These are phyloP conservation scores for Botrytis pseudocinerea DNA, from an alignment of 2,329 filamentous ascomycete genomes.

Conservation along the genomic window DNA sequence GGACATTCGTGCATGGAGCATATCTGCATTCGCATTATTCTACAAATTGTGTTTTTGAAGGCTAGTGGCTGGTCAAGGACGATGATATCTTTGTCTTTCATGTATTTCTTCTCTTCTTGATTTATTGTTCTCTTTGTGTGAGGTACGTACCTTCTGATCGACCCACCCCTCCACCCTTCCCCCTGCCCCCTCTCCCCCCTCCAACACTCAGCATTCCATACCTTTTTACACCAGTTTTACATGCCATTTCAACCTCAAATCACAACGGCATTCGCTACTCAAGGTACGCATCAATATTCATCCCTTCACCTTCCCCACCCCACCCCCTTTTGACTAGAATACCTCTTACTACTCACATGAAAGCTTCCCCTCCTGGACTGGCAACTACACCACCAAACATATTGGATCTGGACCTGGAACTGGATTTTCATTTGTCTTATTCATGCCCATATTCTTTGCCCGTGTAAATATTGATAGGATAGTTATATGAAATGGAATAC, in stretches of 20 bases:
- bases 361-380: slow-evolving; percentile 29
- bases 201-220: not conserved
- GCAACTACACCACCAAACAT: not conserved
- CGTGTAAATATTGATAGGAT: not conserved
- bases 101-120: slow-evolving; percentile 23
- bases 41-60: slow-evolving; percentile 29
- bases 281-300: slow-evolving; percentile 30
- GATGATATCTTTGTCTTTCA: slow-evolving; percentile 22
- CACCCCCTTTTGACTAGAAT: not conserved
- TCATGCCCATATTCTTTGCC: not conserved
- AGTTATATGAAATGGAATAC: not conserved
- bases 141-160: slow-evolving; percentile 37
- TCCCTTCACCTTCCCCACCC: slow-evolving; percentile 2
- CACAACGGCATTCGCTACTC: not conserved
- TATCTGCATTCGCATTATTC: slow-evolving; percentile 31
- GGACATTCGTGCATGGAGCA: slow-evolving; percentile 17
- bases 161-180: not conserved
- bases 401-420: slow-evolving; percentile 1
- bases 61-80: slow-evolving; percentile 26
- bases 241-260: not conserved
- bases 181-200: not conserved
- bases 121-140: slow-evolving; percentile 25
- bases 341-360: slow-evolving; percentile 38
- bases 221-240: not conserved
- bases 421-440: not conserved